phyloP scores from a whole-genome alignment of 2,329 filamentous ascomycete genomes.

The Aspergillus brasiliensis region DNA sequence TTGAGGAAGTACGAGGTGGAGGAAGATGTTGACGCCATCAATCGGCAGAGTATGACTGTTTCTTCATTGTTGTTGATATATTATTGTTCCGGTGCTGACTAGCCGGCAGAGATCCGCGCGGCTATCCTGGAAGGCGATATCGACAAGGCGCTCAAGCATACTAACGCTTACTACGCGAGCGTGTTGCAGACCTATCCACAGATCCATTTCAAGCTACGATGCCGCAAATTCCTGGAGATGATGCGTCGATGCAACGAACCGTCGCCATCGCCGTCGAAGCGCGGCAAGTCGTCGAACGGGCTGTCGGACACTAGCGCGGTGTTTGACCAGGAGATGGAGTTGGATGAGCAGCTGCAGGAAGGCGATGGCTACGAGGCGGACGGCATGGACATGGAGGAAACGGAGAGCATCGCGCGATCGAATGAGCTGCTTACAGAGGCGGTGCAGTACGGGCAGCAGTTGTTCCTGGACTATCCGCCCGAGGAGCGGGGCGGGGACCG shows the following conservation, averaged over 20 bases:
- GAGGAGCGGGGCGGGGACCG: conserved; percentile 71
- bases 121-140: conserved; percentile 91
- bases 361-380: conserved; percentile 43
- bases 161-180: conserved; percentile 73
- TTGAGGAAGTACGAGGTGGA: conserved; percentile 66
- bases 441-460: conserved; percentile 74
- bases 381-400: conserved; percentile 59
- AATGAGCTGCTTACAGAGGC: conserved; percentile 66
- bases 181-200: conserved; percentile 79
- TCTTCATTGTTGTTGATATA: not conserved
- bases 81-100: not conserved
- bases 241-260: conserved; percentile 73
- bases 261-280: conserved; percentile 42
- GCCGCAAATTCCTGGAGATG: conserved; percentile 95
- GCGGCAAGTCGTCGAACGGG: conserved; percentile 42
- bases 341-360: conserved; percentile 53
- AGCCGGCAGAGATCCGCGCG: conserved; percentile 70
- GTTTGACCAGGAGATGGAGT: conserved; percentile 59
- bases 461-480: conserved; percentile 74
- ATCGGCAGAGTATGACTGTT: conserved; percentile 72
- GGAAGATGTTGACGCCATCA: conserved; percentile 83
- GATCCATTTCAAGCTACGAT: conserved; percentile 84
- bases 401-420: conserved; percentile 39
- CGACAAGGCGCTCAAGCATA: conserved; percentile 83
- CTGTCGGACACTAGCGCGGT: conserved; percentile 48